Conservation (phyloP, 2,329 filamentous ascomycete species). For the Septoria petroselini region DNA sequence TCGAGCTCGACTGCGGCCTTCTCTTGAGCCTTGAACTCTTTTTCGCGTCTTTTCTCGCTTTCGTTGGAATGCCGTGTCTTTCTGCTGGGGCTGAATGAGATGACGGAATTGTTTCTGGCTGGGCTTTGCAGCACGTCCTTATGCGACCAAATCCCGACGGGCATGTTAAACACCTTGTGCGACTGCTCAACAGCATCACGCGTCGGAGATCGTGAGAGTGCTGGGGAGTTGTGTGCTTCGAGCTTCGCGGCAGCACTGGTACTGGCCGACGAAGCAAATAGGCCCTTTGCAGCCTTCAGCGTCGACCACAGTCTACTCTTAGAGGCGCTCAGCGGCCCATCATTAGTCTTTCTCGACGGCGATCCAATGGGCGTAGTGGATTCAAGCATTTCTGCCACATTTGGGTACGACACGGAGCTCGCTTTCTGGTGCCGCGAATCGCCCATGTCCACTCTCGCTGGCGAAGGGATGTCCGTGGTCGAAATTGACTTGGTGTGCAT, state of each 20-base stretch:
- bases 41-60: constrained; percentile 60
- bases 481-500: constrained; percentile 40
- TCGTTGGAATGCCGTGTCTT: constrained; percentile 60
- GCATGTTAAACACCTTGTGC: constrained; percentile 34
- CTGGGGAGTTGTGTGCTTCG: constrained; percentile 44
- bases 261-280: constrained; percentile 72
- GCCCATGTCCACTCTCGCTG: constrained; percentile 41
- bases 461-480: constrained; percentile 44
- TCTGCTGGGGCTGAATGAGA: constrained; percentile 39
- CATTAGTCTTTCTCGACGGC: constrained; percentile 55
- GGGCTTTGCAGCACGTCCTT: constrained; percentile 29
- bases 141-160: constrained; percentile 35
- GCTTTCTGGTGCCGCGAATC: constrained; percentile 55
- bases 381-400: constrained; percentile 37
- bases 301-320: constrained; percentile 92
- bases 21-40: constrained; percentile 61
- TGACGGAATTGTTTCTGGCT: constrained; percentile 27
- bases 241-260: constrained; percentile 58
- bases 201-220: constrained; percentile 20
- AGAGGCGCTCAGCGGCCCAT: constrained; percentile 84
- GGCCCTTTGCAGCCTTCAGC: constrained; percentile 78
- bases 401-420: constrained; percentile 44
- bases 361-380: constrained; percentile 59
- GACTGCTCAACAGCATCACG: constrained; percentile 19
- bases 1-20: constrained; percentile 62